These are phyloP conservation scores for Zygnema cylindricum DNA, from an alignment of 139 green algal genomes.

Conservation along the genomic window DNA sequence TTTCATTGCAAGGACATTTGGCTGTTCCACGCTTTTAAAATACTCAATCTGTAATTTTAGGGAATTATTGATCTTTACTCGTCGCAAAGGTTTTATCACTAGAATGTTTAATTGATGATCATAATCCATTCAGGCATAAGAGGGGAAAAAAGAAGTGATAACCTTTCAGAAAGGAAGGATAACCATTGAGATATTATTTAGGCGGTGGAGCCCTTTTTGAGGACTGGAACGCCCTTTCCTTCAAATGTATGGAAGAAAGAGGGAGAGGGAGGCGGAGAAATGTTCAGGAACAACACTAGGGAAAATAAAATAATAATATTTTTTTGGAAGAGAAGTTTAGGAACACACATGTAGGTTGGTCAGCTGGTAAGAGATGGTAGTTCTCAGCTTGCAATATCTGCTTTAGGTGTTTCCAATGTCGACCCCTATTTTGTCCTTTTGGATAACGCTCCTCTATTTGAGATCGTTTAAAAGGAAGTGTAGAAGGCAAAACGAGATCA, in stretches of 20 bases:
- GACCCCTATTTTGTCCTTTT: constrained; percentile 28
- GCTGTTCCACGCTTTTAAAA: too few relatives aligned
- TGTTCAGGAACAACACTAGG: neutral
- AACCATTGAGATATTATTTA: too few relatives aligned
- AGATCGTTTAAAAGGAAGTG: constrained; percentile 48
- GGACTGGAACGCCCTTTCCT: too few relatives aligned
- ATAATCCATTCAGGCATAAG: too few relatives aligned
- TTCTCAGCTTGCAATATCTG: constrained; percentile 66
- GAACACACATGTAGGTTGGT: constrained; percentile 62
- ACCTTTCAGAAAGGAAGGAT: too few relatives aligned
- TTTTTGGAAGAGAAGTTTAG: neutral
- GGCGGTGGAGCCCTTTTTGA: too few relatives aligned
- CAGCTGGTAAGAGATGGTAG: constrained; percentile 57
- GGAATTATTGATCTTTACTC: too few relatives aligned
- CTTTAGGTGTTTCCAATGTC: constrained; percentile 65
- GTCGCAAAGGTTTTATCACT: too few relatives aligned
- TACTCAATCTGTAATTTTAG: too few relatives aligned
- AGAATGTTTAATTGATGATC: too few relatives aligned
- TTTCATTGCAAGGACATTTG: too few relatives aligned
- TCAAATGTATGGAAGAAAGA: neutral
- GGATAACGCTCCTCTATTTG: constrained; percentile 52
- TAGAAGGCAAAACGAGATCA: constrained; percentile 41
- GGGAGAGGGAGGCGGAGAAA: neutral
- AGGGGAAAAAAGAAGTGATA: too few relatives aligned
- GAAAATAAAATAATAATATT: neutral